Evolutionary conservation across 306 rosid genomes (phyloP), one percentile per base, ranked within the genome.

Genomic region (Glycyrrhiza uralensis): DNA sequence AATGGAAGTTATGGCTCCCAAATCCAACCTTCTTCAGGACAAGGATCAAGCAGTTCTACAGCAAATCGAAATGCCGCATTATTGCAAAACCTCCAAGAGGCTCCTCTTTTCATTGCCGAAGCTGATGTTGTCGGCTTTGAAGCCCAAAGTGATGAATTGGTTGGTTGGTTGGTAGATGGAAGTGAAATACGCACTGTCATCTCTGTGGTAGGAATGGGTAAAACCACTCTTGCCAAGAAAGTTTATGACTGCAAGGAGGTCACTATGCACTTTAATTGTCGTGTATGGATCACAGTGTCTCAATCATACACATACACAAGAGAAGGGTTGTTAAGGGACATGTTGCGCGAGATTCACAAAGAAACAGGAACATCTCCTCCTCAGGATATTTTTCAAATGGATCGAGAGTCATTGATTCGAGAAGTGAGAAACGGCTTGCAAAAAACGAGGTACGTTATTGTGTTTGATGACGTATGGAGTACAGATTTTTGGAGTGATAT

Each of bases 181-280:
- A 0, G 4, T 23, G 0, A 0, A 9, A 41, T 23, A 0, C 39
- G 75, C 3, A 54, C 66, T 4, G 65, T 70, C 0, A 26, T 70
- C 12, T 24, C 30, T 36, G 19, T 69, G 2, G 42, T 55, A 0
- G 66, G 42, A 2, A 15, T 39, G 15, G n/a, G 76, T 1, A 70
- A 70, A 55, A 54, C 66, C 1, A 70, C 76, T 23, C 76, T 70
- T 22, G 65, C 66, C 12, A 70, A 15, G 2, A 26, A 28, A 5
- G 76, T 55, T 49, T 67, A 6, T 54, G 23, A 49, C 4, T 5
- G 23, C 70, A 1, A 0, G 0, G 1, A 4, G 0, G 4, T 35
- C 32, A 38, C 2, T 2, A 19, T 0, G 0, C 4, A 10, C 7
- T 70, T 70, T 4, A 9, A 39, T 0, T 22, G 12, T 3, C 39